Base-by-base conservation (phyloP, 106 monocot species). In the Apostasia shenzhenica region DNA sequence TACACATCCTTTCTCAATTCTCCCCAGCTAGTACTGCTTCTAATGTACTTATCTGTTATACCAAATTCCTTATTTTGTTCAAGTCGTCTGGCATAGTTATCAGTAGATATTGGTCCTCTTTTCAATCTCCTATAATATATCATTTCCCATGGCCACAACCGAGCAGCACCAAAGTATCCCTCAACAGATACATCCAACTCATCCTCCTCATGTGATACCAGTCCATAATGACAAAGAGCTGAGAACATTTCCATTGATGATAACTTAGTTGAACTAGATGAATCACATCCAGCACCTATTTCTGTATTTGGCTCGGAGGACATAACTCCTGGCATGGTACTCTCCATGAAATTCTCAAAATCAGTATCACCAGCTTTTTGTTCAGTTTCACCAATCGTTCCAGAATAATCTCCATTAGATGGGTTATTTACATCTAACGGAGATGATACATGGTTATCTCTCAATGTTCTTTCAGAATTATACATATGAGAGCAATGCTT, bases 91-190 rank as follows among this genome's bases (percentile, higher is more conserved):
- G 77, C 86, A 79, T 90, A 91, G 61, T 84, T 91, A 67, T 86
- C 86, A 14, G 79, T 80, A 41, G 84, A 79, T 61, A 91, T 86
- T 12, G 86, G 86, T 64, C 86, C 91, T 48, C 76, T 84, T 56
- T 84, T 91, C 59, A 73, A 72, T 8, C 77, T 71, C 11, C 75
- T 65, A 26, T 78, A 91, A 67, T 84, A 91, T 38, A 87, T 78
- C 54, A 91, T 82, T 52, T 87, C 84, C 86, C 91, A 91, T 55
- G 86, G 86, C 91, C 91, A 91, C 60, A 87, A 10, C 54, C 81
- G 79, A 60, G 86, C 81, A 73, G 84, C 79, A 67, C 91, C 91
- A 57, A 87, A 84, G 61, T 84, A 87, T 40, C 59, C 45, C 47
- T 82, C 84, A 5, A 80, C 75, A 14, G 82, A 55, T 6, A 75